phyloP scores from a whole-genome alignment of 768 basidiomycete species.

The Leccinellum rugosiceps region DNA sequence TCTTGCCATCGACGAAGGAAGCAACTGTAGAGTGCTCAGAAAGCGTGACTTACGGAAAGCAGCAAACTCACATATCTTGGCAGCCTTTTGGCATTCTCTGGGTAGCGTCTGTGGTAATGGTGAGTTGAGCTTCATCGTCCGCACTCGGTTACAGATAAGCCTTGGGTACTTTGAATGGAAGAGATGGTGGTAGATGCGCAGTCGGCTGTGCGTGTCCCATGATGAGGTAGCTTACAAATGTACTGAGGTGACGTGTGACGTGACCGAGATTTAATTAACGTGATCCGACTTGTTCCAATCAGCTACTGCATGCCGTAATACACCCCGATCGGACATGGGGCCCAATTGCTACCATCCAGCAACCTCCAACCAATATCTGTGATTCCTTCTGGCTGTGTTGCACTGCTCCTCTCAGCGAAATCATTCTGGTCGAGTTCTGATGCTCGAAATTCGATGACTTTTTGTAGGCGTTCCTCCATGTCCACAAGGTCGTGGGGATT shows the following conservation, averaged over 20 bases:
- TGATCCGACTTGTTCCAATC: not conserved
- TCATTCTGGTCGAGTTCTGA: not conserved
- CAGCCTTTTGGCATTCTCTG: conserved; percentile 85
- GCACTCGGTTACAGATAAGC: not conserved
- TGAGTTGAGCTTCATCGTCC: conserved; percentile 46
- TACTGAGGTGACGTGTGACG: conserved; percentile 18
- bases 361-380: conserved; percentile 50
- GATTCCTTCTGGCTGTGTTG: not conserved
- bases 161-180: not conserved
- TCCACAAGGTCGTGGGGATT: conserved; percentile 43
- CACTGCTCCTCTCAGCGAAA: not conserved
- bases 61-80: conserved; percentile 68
- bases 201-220: conserved; percentile 12
- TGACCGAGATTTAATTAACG: conserved; percentile 1
- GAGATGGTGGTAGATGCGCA: conserved; percentile 18
- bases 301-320: conserved; percentile 18
- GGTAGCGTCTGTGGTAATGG: conserved; percentile 55
- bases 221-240: conserved; percentile 15
- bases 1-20: conserved; percentile 77
- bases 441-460: conserved; percentile 17
- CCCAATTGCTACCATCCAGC: conserved; percentile 50
- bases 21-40: conserved; percentile 48
- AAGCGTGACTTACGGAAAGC: not conserved
- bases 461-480: conserved; percentile 54
- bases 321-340: conserved; percentile 67